Percentiles rank a stretch among this genome's conserved stretches.
Evolutionary conservation across 2,329 filamentous ascomycete species (phyloP).

Genomic region (Zasmidium cellare): DNA sequence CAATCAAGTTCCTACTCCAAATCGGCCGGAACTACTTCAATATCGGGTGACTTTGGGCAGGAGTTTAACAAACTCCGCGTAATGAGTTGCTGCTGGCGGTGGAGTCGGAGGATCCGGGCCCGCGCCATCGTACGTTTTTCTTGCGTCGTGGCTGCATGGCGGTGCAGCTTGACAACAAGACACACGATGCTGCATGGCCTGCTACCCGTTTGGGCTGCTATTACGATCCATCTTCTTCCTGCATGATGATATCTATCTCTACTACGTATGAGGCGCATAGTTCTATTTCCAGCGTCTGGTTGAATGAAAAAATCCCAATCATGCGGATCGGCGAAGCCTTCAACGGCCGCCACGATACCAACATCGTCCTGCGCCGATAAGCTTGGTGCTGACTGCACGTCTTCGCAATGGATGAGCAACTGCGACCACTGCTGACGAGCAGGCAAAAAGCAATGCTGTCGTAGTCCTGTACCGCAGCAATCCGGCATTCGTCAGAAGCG

Average conservation of each 20-base stretch:
- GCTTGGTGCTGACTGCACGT: not conserved
- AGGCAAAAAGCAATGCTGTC: not conserved
- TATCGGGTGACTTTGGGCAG: too few species aligned
- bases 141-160: not conserved
- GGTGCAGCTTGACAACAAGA: too few species aligned
- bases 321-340: not conserved
- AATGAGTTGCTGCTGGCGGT: too few species aligned
- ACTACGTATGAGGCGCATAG: not conserved
- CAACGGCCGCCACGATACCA: not conserved
- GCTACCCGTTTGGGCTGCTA: too few species aligned
- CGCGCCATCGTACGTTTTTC: not conserved
- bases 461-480: too few species aligned
- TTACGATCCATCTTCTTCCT: not conserved
- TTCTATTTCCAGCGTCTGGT: not conserved
- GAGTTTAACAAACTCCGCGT: too few species aligned
- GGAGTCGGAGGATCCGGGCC: not conserved
- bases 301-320: not conserved
- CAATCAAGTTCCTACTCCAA: too few species aligned
- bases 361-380: not conserved
- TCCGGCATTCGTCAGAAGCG: not conserved
- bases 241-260: not conserved
- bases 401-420: not conserved
- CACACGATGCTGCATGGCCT: too few species aligned
- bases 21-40: too few species aligned
- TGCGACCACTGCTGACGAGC: not conserved